These are phyloP conservation scores for Tuber borchii DNA, from an alignment of 495 filamentous ascomycete genomes.

Conservation along the genomic window DNA sequence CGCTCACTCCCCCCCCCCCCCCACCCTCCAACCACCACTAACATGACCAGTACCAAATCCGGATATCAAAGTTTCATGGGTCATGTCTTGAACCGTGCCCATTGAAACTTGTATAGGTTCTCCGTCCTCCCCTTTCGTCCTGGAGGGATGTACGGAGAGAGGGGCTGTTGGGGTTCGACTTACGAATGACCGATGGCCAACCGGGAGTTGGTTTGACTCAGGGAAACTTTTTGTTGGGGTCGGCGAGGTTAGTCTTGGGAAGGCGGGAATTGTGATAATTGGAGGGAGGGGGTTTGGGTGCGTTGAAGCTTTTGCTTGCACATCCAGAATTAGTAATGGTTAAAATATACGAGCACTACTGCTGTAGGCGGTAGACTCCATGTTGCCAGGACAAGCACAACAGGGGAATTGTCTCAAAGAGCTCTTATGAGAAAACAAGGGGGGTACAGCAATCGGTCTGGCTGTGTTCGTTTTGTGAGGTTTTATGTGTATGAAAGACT, in stretches of 20 bases:
- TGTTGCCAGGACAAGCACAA: neutral
- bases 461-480: neutral
- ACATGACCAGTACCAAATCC: neutral
- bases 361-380: neutral
- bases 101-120: neutral
- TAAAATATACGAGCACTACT: neutral
- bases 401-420: neutral
- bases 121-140: neutral
- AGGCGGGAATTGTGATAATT: neutral
- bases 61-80: neutral
- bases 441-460: neutral
- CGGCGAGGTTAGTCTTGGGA: neutral
- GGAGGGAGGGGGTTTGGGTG: neutral
- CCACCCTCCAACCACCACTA: neutral
- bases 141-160: neutral
- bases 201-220: neutral
- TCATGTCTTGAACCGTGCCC: neutral
- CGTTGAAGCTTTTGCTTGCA: neutral
- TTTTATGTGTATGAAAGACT: neutral
- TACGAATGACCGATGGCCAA: neutral
- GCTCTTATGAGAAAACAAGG: neutral
- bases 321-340: neutral
- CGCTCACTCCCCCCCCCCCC: neutral
- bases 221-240: neutral
- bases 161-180: neutral